Evolutionary conservation across 805 yeast genomes (phyloP), one percentile per base, ranked within the genome.

Genomic region (Scheffersomyces coipomensis): DNA sequence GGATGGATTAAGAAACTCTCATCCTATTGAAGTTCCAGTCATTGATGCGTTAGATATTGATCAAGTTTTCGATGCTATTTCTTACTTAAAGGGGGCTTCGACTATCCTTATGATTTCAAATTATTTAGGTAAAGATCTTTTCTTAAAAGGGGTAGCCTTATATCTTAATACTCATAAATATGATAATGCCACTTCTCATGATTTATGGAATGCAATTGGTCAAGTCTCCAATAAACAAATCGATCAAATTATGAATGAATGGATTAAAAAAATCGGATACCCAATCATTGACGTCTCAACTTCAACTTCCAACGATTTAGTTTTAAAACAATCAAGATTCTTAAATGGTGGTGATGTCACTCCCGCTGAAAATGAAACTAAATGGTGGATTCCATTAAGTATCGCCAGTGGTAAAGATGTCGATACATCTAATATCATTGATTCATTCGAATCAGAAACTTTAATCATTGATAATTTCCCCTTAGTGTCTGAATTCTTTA

Each of bases 11-110:
- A 62, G 76, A 46, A 76, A 70, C 50, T 82, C 91, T 5, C 95
- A 88, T 60, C 90, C 95, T 5, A 80, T 87, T 43, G 86, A 85
- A 61, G 95, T 87, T 7, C 85, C 85, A 10, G 88, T 88, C n/a
- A 64, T 75, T 49, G 79, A 82, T 53, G 91, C 91, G 4, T 76
- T 78, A 45, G 93, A 87, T 50, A 82, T 87, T 46, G 85, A 83
- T 57, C 90, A 87, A 64, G 80, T 85, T 15, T 87, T 87, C 57
- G 96, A 87, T 55, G 80, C 81, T 24, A 87, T 87, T 40, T 85
- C 93, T 3, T 87, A 87, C 60, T 65, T 81, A 47, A 87, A 87
- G 65, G 95, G 95, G 40, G 85, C 89, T 5, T 82, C 90, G 19
- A 71, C 84, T 21, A 79, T 87, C 42, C 72, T 81, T 55, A 88